These are phyloP conservation scores for Diaporthe sp. DNA, from an alignment of 2,329 filamentous ascomycete species.

Conservation along the genomic window DNA sequence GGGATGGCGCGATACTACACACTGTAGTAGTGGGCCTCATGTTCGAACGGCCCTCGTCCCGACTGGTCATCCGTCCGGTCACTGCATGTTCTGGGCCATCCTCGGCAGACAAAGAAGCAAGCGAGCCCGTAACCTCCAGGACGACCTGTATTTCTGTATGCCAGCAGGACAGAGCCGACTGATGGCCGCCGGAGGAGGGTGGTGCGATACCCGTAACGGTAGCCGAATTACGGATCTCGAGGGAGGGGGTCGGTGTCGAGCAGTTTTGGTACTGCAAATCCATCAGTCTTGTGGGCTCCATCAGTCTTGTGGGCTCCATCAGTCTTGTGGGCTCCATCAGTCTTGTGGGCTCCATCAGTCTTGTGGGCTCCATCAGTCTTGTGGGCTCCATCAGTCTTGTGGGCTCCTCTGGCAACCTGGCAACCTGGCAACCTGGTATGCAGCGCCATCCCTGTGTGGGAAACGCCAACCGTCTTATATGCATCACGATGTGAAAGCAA, in stretches of 20 bases:
- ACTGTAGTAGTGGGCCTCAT: constrained; percentile 24
- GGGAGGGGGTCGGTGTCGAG: not conserved
- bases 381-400: constrained; percentile 1
- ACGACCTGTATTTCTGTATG: not conserved
- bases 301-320: no score
- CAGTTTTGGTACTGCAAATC: not conserved
- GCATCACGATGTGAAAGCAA: constrained; percentile 4
- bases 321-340: no score
- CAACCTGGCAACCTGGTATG: not conserved
- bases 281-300: not conserved
- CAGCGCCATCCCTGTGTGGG: constrained; percentile 13
- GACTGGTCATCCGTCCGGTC: not conserved
- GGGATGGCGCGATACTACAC: constrained; percentile 23
- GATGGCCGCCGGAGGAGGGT: not conserved
- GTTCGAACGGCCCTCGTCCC: constrained; percentile 17
- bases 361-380: no score
- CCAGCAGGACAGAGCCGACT: not conserved
- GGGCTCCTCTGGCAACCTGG: not conserved
- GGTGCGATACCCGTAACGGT: not conserved
- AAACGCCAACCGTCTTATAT: constrained; percentile 10
- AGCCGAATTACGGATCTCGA: not conserved
- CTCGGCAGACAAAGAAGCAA: constrained; percentile 5
- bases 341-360: no score
- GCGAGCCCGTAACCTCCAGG: not conserved
- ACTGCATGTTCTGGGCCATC: constrained; percentile 15